Base-by-base conservation (phyloP, 768 basidiomycete genomes). In the Pleurotus platypus region DNA sequence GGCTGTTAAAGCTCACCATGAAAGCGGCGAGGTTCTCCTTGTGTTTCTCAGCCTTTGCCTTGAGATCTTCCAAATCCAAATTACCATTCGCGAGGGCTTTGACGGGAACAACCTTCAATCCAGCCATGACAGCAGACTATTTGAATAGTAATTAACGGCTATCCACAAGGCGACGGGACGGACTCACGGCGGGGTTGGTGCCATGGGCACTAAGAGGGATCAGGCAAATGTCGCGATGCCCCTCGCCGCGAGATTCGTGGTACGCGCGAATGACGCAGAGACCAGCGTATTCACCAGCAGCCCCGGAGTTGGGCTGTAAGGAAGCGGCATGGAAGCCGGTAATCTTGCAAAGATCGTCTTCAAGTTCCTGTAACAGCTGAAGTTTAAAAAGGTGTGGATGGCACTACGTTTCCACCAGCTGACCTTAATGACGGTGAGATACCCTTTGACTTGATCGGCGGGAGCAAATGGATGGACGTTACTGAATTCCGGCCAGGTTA, bases 281-380 rank as follows among this genome's bases (percentile, higher is more conserved):
- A n/a, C 97, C 97, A 30, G 97, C 84, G 65, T 95, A 99, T 74
- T 99, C 97, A 24, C 97, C 97, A 59, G 94, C 92, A 15, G 97
- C 97, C 45, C 97, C 97, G 12, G 97, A 98, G 72, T 99, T 99
- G 37, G 97, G 97, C 69, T 99, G 97, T n/a, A 99, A 81, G 0
- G 93, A 95, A 59, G 94, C 93, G 16, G 94, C 86, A 62, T 92
- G 83, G 76, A 98, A 97, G n/a, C 97, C 97, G 11, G 97, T 98
- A 58, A 98, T 92, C 65, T 81, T 89, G 78, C 92, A 92, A 5
- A 99, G 79, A 74, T 98, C 92, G 18, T 79, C 72, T 69, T 96
- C 94, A 57, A 99, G 78, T 77, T 98, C 97, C 90, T 93, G 35
- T 20, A 13, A 47, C 43, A 50, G 48, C 4, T 35, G 3, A 9